Evolutionary conservation across 2,329 filamentous ascomycete genomes (phyloP), one percentile per base, ranked within the genome.

Genomic region (Xylariaceae sp.): DNA sequence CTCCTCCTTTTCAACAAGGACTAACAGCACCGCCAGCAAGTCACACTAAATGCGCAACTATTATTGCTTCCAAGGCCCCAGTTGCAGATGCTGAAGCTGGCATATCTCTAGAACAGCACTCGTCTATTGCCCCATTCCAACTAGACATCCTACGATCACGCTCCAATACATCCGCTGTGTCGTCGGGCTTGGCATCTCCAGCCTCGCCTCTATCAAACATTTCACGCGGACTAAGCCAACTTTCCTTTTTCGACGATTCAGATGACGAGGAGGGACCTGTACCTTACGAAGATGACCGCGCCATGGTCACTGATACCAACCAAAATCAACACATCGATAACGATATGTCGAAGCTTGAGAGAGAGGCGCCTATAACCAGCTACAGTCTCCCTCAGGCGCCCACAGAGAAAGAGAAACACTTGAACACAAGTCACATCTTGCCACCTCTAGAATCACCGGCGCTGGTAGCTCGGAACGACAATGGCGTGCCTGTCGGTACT

Each of bases 1-100:
- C 81, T 7, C 81, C 81, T 1, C 81, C 82, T 0, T 73, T 75
- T 36, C 75, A 74, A 56, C 75, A 77, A 18, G 70, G 66, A 3
- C 47, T 66, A 26, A 72, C 73, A 0, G 59, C 68, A 8, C 61
- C 60, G 13, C 63, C 62, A n/a, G 41, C 59, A 23, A 55, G 44
- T 4, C 48, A 48, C 41, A 53, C 48, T 15, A 67, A 62, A 16
- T 65, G 60, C 10, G 50, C 63, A 0, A 36, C 57, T 18, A 55
- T 61, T 20, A 41, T 64, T 33, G 40, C 64, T 42, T 52, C 64
- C 27, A 3, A 39, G 23, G 3, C 36, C 6, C 27, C 43, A 33
- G 8, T 42, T 20, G 37, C 29, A 3, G 48, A 59, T 20, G 15
- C 39, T 2, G 33, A 65, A 4, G 56, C 67, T 13, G 61, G 62